Evolutionary conservation across 305 asterid species (phyloP).

Genomic region (Withania somnifera): DNA sequence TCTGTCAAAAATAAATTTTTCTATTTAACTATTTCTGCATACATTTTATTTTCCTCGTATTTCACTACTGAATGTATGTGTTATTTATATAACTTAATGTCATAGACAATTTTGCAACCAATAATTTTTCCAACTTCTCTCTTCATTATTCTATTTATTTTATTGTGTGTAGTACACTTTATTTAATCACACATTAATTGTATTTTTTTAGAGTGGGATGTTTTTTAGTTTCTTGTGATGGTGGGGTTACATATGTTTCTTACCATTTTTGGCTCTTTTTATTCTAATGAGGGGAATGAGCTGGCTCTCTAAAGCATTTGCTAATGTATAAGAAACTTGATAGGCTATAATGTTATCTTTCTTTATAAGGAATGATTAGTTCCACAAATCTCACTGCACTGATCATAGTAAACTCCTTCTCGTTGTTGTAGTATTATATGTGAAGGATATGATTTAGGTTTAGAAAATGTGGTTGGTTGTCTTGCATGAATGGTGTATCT

Average conservation of each 20-base stretch:
- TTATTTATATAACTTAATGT: background rate
- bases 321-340: background rate
- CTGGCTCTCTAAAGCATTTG: conserved; percentile 16
- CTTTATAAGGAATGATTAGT: background rate
- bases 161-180: background rate
- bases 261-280: conserved; percentile 22
- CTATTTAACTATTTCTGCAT: too few relatives aligned
- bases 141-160: background rate
- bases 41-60: too few relatives aligned
- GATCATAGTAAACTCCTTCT: too few relatives aligned
- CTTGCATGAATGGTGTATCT: conserved; percentile 35
- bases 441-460: background rate
- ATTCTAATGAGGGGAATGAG: conserved; percentile 11
- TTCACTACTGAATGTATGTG: too few relatives aligned
- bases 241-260: conserved; percentile 29
- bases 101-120: background rate
- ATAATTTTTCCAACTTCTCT: background rate
- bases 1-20: too few relatives aligned
- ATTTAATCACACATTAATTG: background rate
- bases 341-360: background rate
- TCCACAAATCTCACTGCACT: too few relatives aligned
- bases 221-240: conserved; percentile 23
- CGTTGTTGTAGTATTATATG: background rate
- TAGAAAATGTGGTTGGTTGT: conserved; percentile 23
- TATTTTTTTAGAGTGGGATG: conserved; percentile 15